These are phyloP conservation scores for Acanthamoeba lenticulata DNA, from an alignment of 208 protist genomes.

Conservation along the genomic window DNA sequence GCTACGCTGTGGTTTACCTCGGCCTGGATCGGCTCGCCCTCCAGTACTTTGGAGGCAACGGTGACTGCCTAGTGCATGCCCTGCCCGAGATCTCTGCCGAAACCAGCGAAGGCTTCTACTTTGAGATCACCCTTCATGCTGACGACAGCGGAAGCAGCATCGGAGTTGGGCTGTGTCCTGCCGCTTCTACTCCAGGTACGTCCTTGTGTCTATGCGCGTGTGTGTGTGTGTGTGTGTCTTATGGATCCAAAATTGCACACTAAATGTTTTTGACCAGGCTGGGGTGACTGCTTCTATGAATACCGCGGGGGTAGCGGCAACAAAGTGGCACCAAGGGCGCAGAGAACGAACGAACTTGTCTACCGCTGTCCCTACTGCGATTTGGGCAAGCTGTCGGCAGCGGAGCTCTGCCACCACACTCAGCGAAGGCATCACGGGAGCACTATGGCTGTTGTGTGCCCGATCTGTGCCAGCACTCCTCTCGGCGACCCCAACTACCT, in stretches of 20 bases:
- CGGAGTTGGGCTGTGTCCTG: constrained; percentile 19
- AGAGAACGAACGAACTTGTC: not conserved
- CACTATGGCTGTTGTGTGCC: constrained; percentile 19
- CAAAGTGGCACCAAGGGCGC: not conserved
- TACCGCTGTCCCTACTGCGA: constrained; percentile 53
- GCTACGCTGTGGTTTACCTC: constrained; percentile 7
- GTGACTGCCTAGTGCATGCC: constrained; percentile 13
- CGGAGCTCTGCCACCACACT: constrained; percentile 45
- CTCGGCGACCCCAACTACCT: constrained; percentile 54
- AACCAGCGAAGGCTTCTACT: not conserved
- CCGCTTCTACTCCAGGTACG: not conserved
- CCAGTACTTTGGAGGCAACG: constrained; percentile 36
- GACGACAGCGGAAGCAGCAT: constrained; percentile 50
- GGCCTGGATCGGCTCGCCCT: constrained; percentile 11
- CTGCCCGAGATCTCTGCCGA: constrained; percentile 17
- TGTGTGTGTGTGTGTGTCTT: not conserved
- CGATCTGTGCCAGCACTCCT: constrained; percentile 32
- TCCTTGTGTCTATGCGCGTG: not conserved
- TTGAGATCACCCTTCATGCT: not conserved
- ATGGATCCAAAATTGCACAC: too few relatives aligned
- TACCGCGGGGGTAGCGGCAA: constrained; percentile 30
- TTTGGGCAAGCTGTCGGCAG: not conserved
- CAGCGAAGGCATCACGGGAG: constrained; percentile 20
- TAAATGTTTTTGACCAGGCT: not conserved
- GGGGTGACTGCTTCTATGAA: constrained; percentile 54